Base-by-base conservation (phyloP, 1,284 basidiomycete genomes). In the Porodaedalea pini region DNA sequence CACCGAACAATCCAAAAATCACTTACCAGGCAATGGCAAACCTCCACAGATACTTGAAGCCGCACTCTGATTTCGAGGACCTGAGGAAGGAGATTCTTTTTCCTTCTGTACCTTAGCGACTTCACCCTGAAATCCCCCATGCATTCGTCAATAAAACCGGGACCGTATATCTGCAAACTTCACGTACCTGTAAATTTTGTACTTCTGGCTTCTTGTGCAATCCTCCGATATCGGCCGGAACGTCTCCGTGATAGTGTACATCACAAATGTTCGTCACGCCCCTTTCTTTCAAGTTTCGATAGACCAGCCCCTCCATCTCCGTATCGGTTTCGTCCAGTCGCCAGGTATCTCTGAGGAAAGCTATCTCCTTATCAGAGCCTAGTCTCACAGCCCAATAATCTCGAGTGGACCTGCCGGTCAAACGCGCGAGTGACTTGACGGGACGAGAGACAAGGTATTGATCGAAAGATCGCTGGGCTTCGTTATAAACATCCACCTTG, bases 341-440 rank as follows among this genome's bases (percentile, higher is more conserved):
- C 67, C 67, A 69, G 3, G 54, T 62, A 49, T 67, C 67, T 52
- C 68, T 68, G 19, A 68, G 54, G n/a, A 60, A 62, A 3, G 67
- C 63, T 61, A 34, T 7, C 61, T 55, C 66, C 66, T 67, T 4
- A 6, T 51, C 34, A 3, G 10, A 11, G 15, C 8, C 31, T 17
- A 37, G 6, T 40, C 21, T 51, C 13, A 21, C 31, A 10, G 50
- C 29, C 50, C 50, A 51, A 13, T 51, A 51, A 3, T 15, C 31
- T 10, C 50, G 32, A 10, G 50, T 37, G 50, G 13, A 31, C 17
- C 47, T 19, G 2, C 47, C 47, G 4, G 27, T 13, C 25, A 21
- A 31, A 11, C 17, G 21, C 19, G 5, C 10, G 10, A 32, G 50
- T 4, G 21, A 40, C 13, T 5, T 11, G 32, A 36, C 21, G 11